Base-by-base conservation (phyloP, 2,329 filamentous ascomycete species). In the Zasmidium citrigriseum region DNA sequence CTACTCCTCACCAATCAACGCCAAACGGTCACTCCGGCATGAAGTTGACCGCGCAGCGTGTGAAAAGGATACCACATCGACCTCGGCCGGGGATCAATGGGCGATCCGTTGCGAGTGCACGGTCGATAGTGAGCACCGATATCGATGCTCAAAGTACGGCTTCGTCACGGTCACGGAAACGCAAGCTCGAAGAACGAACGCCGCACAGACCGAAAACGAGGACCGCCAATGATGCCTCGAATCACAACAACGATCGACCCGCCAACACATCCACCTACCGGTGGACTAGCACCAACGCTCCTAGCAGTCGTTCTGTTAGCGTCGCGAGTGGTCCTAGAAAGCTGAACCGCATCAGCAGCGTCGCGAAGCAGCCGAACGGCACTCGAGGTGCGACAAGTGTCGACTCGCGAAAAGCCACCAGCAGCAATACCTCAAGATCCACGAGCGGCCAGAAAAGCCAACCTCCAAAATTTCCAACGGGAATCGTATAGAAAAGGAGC, bases 241-340 rank as follows among this genome's bases (percentile, higher is more conserved):
- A 49, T 18, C 23, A 49, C 24, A 18, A 21, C 21, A 14, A 27
- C 21, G 18, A 25, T 49, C 10, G 9, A 10, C n/a, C n/a, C n/a
- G n/a, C n/a, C n/a, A n/a, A n/a, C n/a, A 49, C 46, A 51, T 29
- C 29, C 1, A 44, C 11, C 11, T 46, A 44, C 21, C 29, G 3
- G 21, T 12, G 54, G 16, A 45, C 54, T 24, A 25, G 27, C 14
- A 44, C 52, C 9, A 53, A 50, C 14, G 38, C 25, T n/a, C 44
- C 29, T 2, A 59, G 55, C 29, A 58, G 55, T 27, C 22, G 46
- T 46, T 51, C 54, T 34, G 62, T 54, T 14, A 60, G 57, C 50
- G 54, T 61, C 7, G 25, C 55, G n/a, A 57, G 55, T 16, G 59
- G 62, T 14, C 62, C 59, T 11, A 46, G 59, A n/a, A 62, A 64